Conservation (phyloP, 139 green algal genomes). For the Nannochloris sp. region DNA sequence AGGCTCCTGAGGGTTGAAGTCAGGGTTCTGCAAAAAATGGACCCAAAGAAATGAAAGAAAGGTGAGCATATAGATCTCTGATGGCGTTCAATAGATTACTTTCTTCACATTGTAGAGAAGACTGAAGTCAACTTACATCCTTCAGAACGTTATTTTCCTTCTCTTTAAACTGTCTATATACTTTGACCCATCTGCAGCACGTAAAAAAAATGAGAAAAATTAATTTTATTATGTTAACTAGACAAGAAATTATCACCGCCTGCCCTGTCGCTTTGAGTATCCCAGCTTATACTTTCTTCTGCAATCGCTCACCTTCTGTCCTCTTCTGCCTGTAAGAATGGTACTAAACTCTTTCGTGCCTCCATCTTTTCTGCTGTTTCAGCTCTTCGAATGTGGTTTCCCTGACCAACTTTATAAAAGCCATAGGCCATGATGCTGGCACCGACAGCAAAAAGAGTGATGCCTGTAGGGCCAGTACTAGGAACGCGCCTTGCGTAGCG, state of each 20-base stretch:
- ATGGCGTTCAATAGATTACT: not conserved
- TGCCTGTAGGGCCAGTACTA: slow-evolving; percentile 74
- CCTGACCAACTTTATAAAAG: slow-evolving; percentile 71
- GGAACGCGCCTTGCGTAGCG: slow-evolving; percentile 79
- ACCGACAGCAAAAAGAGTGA: slow-evolving; percentile 74
- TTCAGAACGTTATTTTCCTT: too few relatives aligned
- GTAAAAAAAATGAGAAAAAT: not conserved
- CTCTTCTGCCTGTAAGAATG: slow-evolving; percentile 72
- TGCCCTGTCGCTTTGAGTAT: too few relatives aligned
- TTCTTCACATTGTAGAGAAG: too few relatives aligned
- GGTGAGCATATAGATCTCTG: not conserved
- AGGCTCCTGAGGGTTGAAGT: slow-evolving; percentile 50
- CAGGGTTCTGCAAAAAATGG: slow-evolving; percentile 44
- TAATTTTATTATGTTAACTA: not conserved
- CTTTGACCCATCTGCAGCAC: slow-evolving; percentile 44
- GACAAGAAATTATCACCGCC: too few relatives aligned
- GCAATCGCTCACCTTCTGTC: slow-evolving; percentile 42
- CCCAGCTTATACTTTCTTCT: not conserved
- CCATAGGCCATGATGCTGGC: slow-evolving; percentile 77
- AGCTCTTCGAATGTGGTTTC: slow-evolving; percentile 36
- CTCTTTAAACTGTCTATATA: slow-evolving; percentile 24
- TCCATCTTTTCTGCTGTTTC: slow-evolving; percentile 40
- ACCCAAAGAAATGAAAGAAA: not conserved
- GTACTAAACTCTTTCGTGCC: slow-evolving; percentile 42
- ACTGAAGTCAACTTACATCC: slow-evolving; percentile 36